These are phyloP conservation scores for Amphicarpaea edgeworthii DNA, from an alignment of 306 rosid genomes.

Conservation along the genomic window DNA sequence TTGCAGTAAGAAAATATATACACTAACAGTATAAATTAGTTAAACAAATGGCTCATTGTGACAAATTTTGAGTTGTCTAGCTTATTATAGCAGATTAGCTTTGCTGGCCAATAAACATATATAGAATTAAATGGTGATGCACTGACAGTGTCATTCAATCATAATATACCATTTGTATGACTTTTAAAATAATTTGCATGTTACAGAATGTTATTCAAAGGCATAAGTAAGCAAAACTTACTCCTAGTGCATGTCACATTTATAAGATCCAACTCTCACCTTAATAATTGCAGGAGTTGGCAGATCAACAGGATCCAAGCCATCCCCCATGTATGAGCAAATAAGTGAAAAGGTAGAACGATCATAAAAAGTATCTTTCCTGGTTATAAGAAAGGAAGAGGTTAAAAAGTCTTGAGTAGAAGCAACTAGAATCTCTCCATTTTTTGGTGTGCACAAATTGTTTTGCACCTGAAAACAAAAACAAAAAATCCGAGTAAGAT, in stretches of 20 bases:
- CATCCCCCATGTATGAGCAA: constrained; percentile 93
- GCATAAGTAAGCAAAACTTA: no score
- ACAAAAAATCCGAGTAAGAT: constrained; percentile 30
- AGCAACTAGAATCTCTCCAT: constrained; percentile 97
- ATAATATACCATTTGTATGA: no score
- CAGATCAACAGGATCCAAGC: constrained; percentile 79
- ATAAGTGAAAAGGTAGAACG: constrained; percentile 88
- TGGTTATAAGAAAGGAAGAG: constrained; percentile 89
- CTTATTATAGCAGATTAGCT: no score
- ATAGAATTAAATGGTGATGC: no score
- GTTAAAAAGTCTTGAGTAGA: constrained; percentile 97
- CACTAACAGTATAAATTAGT: constrained; percentile 18
- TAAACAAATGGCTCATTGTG: constrained; percentile 16
- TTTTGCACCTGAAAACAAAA: constrained; percentile 82
- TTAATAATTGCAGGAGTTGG: constrained; percentile 94
- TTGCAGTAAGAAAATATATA: constrained; percentile 24
- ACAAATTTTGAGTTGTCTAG: background rate
- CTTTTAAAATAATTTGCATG: no score
- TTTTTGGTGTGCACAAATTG: constrained; percentile 97
- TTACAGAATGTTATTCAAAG: no score
- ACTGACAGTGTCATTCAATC: no score
- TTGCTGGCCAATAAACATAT: no score
- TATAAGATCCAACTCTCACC: constrained; percentile 56
- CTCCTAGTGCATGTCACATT: background rate
- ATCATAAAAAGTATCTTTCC: constrained; percentile 95